Evolutionary conservation across 1,284 basidiomycete genomes (phyloP), one percentile per base, ranked within the genome.

Genomic region (Ceratobasidium sp.): DNA sequence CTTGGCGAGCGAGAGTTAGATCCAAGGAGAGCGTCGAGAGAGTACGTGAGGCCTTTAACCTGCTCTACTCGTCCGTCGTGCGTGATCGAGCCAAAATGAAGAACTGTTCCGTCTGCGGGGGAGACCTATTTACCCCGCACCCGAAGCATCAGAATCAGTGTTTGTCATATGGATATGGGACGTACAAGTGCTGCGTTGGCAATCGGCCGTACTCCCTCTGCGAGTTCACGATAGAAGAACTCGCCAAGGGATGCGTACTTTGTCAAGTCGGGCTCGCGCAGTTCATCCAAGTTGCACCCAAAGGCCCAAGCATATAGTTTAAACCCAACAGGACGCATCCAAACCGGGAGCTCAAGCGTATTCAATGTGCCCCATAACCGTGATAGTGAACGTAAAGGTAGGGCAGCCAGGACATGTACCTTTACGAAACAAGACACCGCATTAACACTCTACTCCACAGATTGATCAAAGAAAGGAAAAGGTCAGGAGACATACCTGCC

Each of bases 41-140:
- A 98, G 79, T 98, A 98, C 0, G 95, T 98, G 76, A 98, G 91
- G 18, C 97, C 97, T 82, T 99, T 99, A 79, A 99, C 95, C 82
- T 98, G 96, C 80, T 98, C 96, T 52, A 99, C 94, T 35, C 89
- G 89, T 52, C 84, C 80, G 63, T 91, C 88, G 75, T 91, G 89
- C 67, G 87, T 83, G 76, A 99, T 94, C 1, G 89, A 89, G 30
- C 97, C 98, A 77, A 96, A 96, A 80, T 99, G 97, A 44, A 99
- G 85, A 1, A 99, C 88, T 1, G 86, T 91, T 11, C 97, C 98
- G 78, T 99, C 97, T 0, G 97, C 95, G 0, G 98, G 97, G 73
- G 74, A 76, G 21, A 75, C 75, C 75, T 75, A 50, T 18, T 26
- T 32, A n/a, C 8, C 30, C 43, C 30, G 30, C 38, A 66, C 26